Evolutionary conservation across 2,329 filamentous ascomycete species (phyloP).

Genomic region (Cercospora sojina): DNA sequence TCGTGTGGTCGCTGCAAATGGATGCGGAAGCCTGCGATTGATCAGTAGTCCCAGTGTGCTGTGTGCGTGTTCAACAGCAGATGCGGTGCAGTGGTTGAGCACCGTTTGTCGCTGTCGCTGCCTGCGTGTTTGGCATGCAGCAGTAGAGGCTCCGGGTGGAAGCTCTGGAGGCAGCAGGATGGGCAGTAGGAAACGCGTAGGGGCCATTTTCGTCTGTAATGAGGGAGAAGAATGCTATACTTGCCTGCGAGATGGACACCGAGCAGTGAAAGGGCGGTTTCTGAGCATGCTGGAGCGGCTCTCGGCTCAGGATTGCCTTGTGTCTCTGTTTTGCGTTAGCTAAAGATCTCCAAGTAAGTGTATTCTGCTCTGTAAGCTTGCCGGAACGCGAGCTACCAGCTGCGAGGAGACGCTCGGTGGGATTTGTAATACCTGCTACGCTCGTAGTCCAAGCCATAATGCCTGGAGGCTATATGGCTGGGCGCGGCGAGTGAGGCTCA

Average conservation of each 20-base stretch:
- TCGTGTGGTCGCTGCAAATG: not conserved
- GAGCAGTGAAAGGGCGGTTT: not conserved
- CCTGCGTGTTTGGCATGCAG: not conserved
- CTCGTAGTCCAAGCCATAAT: constrained; percentile 5
- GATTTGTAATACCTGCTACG: not conserved
- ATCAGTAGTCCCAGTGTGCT: not conserved
- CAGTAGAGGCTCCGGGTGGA: not conserved
- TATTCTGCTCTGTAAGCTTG: not conserved
- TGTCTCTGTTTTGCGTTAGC: not conserved
- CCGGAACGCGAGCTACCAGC: not conserved
- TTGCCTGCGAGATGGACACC: not conserved
- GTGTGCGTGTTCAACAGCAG: not conserved
- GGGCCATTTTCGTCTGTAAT: not conserved
- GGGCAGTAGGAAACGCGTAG: not conserved
- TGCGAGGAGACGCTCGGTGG: not conserved
- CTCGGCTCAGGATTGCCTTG: not conserved
- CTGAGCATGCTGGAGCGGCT: not conserved
- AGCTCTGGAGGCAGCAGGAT: not conserved
- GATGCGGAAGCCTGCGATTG: not conserved
- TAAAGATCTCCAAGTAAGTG: not conserved
- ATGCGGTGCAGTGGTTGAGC: not conserved
- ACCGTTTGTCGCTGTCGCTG: not conserved
- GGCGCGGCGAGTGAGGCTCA: constrained; percentile 13
- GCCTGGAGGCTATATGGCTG: constrained; percentile 12
- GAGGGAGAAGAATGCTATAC: not conserved